Base-by-base conservation (phyloP, 352 stramenopile genomes). In the Plasmopara viticola region DNA sequence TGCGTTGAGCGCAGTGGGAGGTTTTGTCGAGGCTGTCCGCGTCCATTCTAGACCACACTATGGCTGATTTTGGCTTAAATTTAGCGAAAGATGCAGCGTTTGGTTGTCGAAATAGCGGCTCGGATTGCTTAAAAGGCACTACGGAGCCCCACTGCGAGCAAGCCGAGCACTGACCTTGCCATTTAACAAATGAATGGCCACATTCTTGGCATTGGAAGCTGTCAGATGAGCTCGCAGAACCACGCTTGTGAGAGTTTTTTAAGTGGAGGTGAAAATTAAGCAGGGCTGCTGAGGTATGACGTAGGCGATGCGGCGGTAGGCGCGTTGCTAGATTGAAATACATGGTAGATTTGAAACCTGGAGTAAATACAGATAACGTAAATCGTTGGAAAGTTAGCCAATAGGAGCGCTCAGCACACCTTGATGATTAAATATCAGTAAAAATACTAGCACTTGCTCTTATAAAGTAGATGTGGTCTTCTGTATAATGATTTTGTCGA, bases 101-200 rank as follows among this genome's bases (percentile, higher is more conserved):
- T 20, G 75, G 64, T 52, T 91, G 77, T 8, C 70, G 71, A 47
- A 78, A 91, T 31, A 72, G 48, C 12, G 74, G 58, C 13, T 73
- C 57, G 2, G 29, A 44, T 0, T 51, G 37, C 39, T 66, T 72
- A 10, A 82, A 69, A 15, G 89, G 60, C 48, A 81, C 75, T 18
- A 98, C 70, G 9, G 81, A 84, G 46, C 96, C 94, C 92, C 93
- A 98, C 34, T 90, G 60, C 13, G 73, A 68, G 68, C 95, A 98
- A 4, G 76, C 75, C 28, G 73, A 75, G 70, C 84, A 95, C 58
- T 93, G 80, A 17, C 84, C 84, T 59, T 89, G 82, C 84, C 84
- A 95, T 60, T 93, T 95, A 53, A 65, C 62, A 59, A 84, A 88
- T 17, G 51, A 54, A 34, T 88, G 77, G 14, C 80, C 78, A 45